These are phyloP conservation scores for Aspergillus ibericus DNA, from an alignment of 2,329 filamentous ascomycete genomes.

Conservation along the genomic window DNA sequence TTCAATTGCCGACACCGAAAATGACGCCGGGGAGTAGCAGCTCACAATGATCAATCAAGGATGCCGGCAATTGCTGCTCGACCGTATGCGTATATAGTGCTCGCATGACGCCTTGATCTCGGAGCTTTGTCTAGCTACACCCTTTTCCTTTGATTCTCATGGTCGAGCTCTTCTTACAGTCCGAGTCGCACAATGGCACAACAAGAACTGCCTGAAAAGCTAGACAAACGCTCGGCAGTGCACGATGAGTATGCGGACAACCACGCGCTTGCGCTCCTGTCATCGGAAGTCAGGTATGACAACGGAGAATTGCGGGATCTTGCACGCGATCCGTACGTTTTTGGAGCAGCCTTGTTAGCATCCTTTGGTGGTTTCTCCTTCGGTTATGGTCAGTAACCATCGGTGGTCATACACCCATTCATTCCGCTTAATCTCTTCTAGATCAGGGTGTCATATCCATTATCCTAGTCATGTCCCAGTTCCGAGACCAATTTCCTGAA, in stretches of 20 bases:
- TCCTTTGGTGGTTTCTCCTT: constrained; percentile 45
- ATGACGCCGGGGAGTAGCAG: neutral
- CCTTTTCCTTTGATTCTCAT: neutral
- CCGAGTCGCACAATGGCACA: neutral
- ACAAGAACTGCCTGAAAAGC: neutral
- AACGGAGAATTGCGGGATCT: constrained; percentile 4
- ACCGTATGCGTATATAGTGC: neutral
- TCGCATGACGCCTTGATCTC: neutral
- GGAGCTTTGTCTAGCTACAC: neutral
- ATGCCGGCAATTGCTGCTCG: neutral
- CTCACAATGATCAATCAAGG: neutral
- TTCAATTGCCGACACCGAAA: neutral
- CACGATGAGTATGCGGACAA: constrained; percentile 1
- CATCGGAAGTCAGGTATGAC: constrained; percentile 5
- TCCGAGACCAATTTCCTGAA: constrained; percentile 43
- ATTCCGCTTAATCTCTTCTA: neutral
- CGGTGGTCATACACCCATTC: neutral
- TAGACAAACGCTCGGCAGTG: neutral
- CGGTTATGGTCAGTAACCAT: constrained; percentile 35
- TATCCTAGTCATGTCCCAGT: constrained; percentile 50
- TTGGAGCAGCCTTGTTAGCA: constrained; percentile 46
- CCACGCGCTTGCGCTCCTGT: neutral
- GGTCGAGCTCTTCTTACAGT: neutral
- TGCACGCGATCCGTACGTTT: constrained; percentile 39
- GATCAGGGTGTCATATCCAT: constrained; percentile 37